Evolutionary conservation across 2,329 filamentous ascomycete genomes (phyloP).

Genomic region (Colletotrichum sp.): DNA sequence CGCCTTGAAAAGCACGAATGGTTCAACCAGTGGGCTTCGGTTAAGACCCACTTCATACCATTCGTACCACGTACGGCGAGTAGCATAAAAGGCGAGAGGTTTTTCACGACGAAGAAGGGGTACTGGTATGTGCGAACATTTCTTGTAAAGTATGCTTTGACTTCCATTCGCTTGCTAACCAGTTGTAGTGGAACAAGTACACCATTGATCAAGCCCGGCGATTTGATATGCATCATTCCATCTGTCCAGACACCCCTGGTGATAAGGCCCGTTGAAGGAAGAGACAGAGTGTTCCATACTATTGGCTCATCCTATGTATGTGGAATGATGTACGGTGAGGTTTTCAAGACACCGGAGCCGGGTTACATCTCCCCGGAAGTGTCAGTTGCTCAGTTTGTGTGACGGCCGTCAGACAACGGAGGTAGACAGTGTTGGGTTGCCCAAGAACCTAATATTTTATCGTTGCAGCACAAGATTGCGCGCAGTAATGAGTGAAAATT

Average conservation of each 20-base stretch:
- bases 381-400: background rate
- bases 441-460: accelerated
- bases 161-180: background rate
- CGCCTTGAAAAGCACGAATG: background rate
- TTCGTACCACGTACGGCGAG: background rate
- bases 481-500: too few relatives aligned
- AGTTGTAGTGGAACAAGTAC: background rate
- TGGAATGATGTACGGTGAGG: background rate
- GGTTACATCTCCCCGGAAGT: background rate
- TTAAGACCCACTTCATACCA: background rate
- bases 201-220: background rate
- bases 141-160: background rate
- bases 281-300: background rate
- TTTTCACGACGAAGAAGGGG: background rate
- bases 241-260: background rate
- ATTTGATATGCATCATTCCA: background rate
- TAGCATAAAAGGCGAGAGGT: background rate
- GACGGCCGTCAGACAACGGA: background rate
- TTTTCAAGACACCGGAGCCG: background rate
- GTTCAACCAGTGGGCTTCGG: background rate
- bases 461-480: accelerated
- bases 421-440: background rate
- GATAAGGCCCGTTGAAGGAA: background rate
- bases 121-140: background rate
- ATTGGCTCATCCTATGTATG: background rate